Base-by-base conservation (phyloP, 306 rosid species). In the barrel medic (Medicago truncatula) region DNA sequence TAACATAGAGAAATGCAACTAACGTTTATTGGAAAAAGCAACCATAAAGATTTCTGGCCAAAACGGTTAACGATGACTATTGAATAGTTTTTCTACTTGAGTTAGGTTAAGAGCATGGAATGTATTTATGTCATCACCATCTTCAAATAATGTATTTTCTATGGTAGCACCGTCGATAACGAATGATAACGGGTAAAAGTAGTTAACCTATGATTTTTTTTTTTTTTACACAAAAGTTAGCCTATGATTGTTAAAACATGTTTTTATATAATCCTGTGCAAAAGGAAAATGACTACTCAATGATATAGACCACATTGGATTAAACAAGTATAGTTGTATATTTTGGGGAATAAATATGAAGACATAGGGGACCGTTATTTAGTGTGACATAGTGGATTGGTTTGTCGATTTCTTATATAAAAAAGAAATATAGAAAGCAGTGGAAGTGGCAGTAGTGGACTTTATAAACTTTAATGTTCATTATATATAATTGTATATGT, bases 1-100 rank as follows among this genome's bases (percentile, higher is more conserved):
- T 78, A 70, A 70, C 76, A 78, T 70, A 78, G 59, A 70, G 31
- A 78, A 60, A 78, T 70, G 56, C 70, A 78, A 69, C 63, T 1
- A 70, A 70, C 7, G 14, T 53, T 68, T 58, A 77, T 77, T 17
- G 59, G 50, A 67, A 77, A 77, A 67, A 67, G 36, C 49, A 77
- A 47, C 16, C 53, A 16, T 16, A 47, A 47, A 39, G 43, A 39
- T 23, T 23, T 23, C 3, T 23, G 28, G 2, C 28, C 28, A 1
- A 23, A 23, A 2, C 28, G 2, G 2, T 23, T 23, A 23, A 3
- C 2, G 2, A 2, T 23, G 28, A 23, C 28, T 2, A 1, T 23
- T 23, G 28, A 23, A 23, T 23, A 23, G 28, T 23, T 23, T 23
- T 23, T 23, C 28, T 23, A 3, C 2, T 23, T 23, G 28, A 23